Percentiles rank a stretch among this genome's conserved stretches.
phyloP scores from a whole-genome alignment of 2,329 filamentous ascomycete species.

The Ascochyta rabiei region DNA sequence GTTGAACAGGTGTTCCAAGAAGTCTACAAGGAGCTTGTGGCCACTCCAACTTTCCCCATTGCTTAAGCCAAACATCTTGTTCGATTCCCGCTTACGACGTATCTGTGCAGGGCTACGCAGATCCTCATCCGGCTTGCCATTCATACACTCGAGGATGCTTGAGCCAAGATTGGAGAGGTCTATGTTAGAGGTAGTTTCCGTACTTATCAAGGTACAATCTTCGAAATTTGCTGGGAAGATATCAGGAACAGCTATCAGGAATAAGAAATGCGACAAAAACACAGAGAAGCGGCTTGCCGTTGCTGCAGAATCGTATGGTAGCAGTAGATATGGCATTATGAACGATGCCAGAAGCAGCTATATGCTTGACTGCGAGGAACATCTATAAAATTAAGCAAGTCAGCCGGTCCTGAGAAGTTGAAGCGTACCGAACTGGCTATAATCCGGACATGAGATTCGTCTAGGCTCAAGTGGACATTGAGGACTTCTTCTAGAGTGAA shows the following conservation, averaged over 20 bases:
- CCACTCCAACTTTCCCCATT: slow-evolving; percentile 18
- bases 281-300: background rate
- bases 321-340: slow-evolving; percentile 9
- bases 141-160: slow-evolving; percentile 19
- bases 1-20: slow-evolving; percentile 18
- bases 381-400: slow-evolving; percentile 2
- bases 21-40: slow-evolving; percentile 21
- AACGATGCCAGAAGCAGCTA: slow-evolving; percentile 12
- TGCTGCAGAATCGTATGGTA: slow-evolving; percentile 5
- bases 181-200: slow-evolving; percentile 4
- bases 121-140: slow-evolving; percentile 5
- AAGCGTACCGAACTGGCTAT: slow-evolving; percentile 9
- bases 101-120: slow-evolving; percentile 8
- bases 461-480: slow-evolving; percentile 12
- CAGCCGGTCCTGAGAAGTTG: background rate
- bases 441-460: slow-evolving; percentile 10
- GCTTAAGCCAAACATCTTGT: slow-evolving; percentile 20
- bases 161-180: slow-evolving; percentile 13
- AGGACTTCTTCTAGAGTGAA: slow-evolving; percentile 15
- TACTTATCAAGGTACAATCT: slow-evolving; percentile 1
- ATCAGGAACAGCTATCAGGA: background rate
- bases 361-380: slow-evolving; percentile 12
- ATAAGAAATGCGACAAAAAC: background rate
- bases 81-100: slow-evolving; percentile 6
- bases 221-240: slow-evolving; percentile 12